phyloP scores from a whole-genome alignment of 441 rosid species.

The Jatropha multifida region DNA sequence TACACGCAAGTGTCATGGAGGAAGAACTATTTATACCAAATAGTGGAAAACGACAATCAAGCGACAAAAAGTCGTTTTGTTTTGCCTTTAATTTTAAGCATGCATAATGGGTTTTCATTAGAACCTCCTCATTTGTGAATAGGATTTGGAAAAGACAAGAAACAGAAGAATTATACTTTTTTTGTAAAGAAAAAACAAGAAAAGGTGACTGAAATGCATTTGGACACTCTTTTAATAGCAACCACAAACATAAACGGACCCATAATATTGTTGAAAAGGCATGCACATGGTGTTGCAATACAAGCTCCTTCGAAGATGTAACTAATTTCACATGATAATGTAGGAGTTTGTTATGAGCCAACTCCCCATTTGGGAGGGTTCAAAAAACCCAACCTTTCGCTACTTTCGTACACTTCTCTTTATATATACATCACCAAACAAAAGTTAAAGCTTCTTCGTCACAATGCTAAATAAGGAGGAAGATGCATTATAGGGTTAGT shows the following conservation, averaged over 20 bases:
- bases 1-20: background rate
- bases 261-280: background rate
- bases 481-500: too few relatives aligned
- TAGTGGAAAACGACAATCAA: constrained; percentile 5
- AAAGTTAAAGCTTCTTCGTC: too few relatives aligned
- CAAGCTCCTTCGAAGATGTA: background rate
- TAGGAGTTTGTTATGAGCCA: too few relatives aligned
- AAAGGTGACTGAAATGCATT: background rate
- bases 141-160: background rate
- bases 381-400: too few relatives aligned
- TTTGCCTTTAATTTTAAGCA: background rate
- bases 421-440: too few relatives aligned
- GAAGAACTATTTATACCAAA: background rate
- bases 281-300: background rate
- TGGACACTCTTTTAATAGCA: background rate
- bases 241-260: background rate
- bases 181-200: background rate
- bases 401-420: too few relatives aligned
- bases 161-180: background rate
- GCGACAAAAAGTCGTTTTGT: background rate
- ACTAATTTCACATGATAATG: too few relatives aligned
- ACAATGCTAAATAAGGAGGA: too few relatives aligned
- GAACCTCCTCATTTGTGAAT: background rate
- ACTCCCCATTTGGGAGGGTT: too few relatives aligned
- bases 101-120: background rate